Conservation (phyloP, 371 early-diverging fungal species). For the Hamiltosporidium magnivora region DNA sequence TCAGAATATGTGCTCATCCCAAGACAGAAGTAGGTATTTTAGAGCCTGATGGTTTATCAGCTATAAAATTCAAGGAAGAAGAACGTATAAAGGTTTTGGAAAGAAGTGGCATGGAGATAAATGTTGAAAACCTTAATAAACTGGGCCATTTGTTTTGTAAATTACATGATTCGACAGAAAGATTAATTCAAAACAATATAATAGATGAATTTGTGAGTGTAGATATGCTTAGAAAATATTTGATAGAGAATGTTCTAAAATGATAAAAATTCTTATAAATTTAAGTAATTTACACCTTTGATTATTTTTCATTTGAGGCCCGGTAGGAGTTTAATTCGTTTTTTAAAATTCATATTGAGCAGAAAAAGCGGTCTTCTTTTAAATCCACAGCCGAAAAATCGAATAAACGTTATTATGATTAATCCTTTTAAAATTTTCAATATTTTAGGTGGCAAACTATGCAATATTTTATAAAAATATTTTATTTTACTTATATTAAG, state of each 20-base stretch:
- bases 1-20: conserved; percentile 89
- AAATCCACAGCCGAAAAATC: too few relatives aligned
- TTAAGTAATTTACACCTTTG: too few relatives aligned
- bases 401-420: too few relatives aligned
- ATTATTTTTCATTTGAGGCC: too few relatives aligned
- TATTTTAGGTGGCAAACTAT: too few relatives aligned
- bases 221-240: conserved; percentile 1
- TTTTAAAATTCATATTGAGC: too few relatives aligned
- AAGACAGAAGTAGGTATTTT: conserved; percentile 80
- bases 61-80: conserved; percentile 77
- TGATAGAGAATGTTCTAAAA: not conserved
- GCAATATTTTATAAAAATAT: too few relatives aligned
- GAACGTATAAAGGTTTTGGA: not conserved
- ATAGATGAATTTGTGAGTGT: not conserved
- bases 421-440: too few relatives aligned
- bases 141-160: not conserved
- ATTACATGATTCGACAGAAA: not conserved
- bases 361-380: too few relatives aligned
- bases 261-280: too few relatives aligned
- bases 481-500: too few relatives aligned
- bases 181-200: not conserved
- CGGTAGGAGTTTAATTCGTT: too few relatives aligned
- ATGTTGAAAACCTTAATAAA: not conserved
- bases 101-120: not conserved
- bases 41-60: conserved; percentile 92